Evolutionary conservation across 768 basidiomycete species (phyloP).

Genomic region (Hypsizygus marmoreus): DNA sequence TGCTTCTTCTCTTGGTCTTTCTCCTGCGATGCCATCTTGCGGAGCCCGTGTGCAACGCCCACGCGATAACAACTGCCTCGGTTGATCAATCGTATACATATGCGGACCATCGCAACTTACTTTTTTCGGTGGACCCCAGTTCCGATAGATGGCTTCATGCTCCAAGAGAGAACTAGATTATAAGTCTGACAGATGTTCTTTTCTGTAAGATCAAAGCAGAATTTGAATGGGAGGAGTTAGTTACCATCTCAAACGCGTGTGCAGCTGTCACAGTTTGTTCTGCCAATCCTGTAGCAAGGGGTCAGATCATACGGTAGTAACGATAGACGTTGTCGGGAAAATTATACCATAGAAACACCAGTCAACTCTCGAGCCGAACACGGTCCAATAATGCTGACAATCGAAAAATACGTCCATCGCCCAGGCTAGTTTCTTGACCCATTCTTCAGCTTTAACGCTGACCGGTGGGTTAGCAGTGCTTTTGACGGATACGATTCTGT

Average conservation of each 20-base stretch:
- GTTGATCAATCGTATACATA: background rate
- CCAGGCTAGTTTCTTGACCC: background rate
- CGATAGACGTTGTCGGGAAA: background rate
- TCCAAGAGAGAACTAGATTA: constrained; percentile 1
- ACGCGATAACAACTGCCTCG: background rate
- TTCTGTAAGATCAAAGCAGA: background rate
- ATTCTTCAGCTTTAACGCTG: background rate
- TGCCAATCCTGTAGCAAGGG: background rate
- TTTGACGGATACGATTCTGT: constrained; percentile 1
- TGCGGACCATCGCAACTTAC: background rate
- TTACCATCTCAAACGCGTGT: constrained; percentile 2
- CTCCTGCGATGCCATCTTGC: background rate
- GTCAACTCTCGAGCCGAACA: background rate
- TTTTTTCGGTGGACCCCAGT: background rate
- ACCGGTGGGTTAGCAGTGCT: background rate
- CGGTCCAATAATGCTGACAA: constrained; percentile 1
- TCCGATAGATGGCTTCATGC: background rate
- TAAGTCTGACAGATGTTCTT: background rate
- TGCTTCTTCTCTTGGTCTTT: background rate
- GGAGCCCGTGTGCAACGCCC: background rate
- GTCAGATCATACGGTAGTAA: no score
- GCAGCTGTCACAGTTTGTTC: constrained; percentile 1
- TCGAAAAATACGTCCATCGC: constrained; percentile 2
- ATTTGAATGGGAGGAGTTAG: background rate
- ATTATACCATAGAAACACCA: constrained; percentile 4